Evolutionary conservation across 73 alveolate species (phyloP).

Genomic region (Blepharisma stoltei): DNA sequence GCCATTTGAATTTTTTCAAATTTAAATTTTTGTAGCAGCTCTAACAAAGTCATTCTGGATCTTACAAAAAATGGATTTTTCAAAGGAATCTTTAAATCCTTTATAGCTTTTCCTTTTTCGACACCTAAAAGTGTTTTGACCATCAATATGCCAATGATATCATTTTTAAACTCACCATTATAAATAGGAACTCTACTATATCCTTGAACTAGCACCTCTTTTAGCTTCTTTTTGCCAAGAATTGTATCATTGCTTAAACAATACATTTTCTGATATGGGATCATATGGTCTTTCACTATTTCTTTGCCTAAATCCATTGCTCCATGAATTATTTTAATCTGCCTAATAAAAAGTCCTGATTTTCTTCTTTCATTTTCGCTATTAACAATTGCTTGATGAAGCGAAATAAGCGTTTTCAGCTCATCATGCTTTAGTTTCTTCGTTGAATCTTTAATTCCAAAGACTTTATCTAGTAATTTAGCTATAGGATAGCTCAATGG

Average conservation of each 20-base stretch:
- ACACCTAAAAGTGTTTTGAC: not conserved
- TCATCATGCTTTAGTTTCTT: slow-evolving; percentile 15
- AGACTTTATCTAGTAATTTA: slow-evolving; percentile 47
- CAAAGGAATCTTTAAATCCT: not conserved
- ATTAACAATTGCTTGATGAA: slow-evolving; percentile 20
- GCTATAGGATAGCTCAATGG: slow-evolving; percentile 61
- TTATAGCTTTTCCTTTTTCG: slow-evolving; percentile 7
- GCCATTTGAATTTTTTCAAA: slow-evolving; percentile 16
- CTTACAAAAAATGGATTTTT: slow-evolving; percentile 1
- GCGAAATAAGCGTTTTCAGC: slow-evolving; percentile 18
- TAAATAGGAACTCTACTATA: slow-evolving; percentile 22
- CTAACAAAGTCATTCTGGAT: not conserved
- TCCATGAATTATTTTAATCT: slow-evolving; percentile 22
- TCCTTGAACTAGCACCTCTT: not conserved
- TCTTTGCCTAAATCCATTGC: slow-evolving; percentile 13
- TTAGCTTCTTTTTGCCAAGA: not conserved
- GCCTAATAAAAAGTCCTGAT: not conserved
- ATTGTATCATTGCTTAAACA: not conserved
- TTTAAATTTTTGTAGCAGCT: not conserved
- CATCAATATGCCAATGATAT: slow-evolving; percentile 4
- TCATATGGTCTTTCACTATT: slow-evolving; percentile 9
- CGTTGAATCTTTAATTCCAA: slow-evolving; percentile 42
- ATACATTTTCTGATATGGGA: not conserved
- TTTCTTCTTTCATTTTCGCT: not conserved
- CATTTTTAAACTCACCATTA: not conserved